Conservation (phyloP, 2,329 filamentous ascomycete genomes). For the Cordyceps cicadae region DNA sequence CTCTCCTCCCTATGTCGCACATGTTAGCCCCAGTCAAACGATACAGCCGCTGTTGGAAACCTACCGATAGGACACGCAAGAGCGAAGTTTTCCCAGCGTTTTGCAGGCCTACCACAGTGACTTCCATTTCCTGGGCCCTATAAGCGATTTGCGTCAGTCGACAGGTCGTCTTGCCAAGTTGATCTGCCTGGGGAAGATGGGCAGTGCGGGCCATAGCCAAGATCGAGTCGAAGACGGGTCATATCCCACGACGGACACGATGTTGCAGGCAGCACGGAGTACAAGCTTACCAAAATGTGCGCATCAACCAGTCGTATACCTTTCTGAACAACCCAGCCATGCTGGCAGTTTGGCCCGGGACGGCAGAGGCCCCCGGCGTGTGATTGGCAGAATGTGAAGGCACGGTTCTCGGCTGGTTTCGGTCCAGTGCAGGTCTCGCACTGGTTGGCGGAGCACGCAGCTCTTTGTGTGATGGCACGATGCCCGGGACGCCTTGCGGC, state of each 20-base stretch:
- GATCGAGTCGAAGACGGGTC: too few relatives aligned
- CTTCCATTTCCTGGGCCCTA: conserved; percentile 99
- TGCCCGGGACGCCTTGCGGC: background rate
- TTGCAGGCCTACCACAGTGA: conserved; percentile 96
- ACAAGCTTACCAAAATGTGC: conserved; percentile 81
- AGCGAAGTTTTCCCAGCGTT: conserved; percentile 97
- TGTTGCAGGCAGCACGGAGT: background rate
- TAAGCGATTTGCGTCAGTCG: conserved; percentile 13
- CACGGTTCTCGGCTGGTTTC: background rate
- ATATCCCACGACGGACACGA: background rate
- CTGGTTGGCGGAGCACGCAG: background rate
- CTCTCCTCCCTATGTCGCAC: conserved; percentile 68
- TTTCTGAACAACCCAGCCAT: conserved; percentile 91
- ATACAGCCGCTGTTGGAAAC: conserved; percentile 27
- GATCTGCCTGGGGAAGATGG: background rate
- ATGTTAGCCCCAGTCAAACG: conserved; percentile 13
- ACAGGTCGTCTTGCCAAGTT: background rate
- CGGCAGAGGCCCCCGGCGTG: background rate
- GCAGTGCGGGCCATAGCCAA: background rate
- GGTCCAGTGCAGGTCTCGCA: background rate
- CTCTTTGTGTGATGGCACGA: background rate
- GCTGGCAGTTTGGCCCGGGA: conserved; percentile 17
- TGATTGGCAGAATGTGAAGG: background rate
- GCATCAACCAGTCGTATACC: conserved; percentile 96
- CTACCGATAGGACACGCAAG: conserved; percentile 87